Evolutionary conservation across 768 basidiomycete species (phyloP).

Genomic region (Gymnopilus junonius): DNA sequence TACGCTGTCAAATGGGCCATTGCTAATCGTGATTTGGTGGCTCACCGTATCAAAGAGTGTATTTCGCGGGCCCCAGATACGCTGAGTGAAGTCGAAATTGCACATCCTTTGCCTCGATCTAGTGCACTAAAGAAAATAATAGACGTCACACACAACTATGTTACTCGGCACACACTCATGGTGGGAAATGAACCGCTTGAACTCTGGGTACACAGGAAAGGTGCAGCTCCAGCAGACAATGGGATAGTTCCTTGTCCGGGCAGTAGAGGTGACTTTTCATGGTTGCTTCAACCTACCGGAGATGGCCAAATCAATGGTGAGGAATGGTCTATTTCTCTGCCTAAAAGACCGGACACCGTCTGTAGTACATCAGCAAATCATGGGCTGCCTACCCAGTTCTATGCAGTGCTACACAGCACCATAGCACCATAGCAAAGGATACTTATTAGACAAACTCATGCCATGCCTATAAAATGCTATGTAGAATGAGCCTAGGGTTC

Average conservation of each 20-base stretch:
- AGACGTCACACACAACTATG: constrained; percentile 44
- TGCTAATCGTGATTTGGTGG: constrained; percentile 43
- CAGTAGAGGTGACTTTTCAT: constrained; percentile 42
- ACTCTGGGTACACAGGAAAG: constrained; percentile 44
- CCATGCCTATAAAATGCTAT: too few species aligned
- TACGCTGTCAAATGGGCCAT: constrained; percentile 42
- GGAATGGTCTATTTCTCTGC: background rate
- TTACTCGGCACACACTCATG: constrained; percentile 26
- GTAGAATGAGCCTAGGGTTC: too few species aligned
- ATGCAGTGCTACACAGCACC: too few species aligned
- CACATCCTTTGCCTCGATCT: constrained; percentile 1
- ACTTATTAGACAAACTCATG: too few species aligned
- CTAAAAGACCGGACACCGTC: constrained; percentile 18
- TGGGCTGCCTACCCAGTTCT: too few species aligned
- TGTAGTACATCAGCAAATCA: too few species aligned
- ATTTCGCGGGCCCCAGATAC: constrained; percentile 3
- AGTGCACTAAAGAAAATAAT: constrained; percentile 30
- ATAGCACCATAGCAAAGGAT: too few species aligned
- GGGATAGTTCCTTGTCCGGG: constrained; percentile 42
- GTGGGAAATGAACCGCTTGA: constrained; percentile 22
- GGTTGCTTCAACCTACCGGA: constrained; percentile 36
- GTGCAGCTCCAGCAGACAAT: constrained; percentile 40
- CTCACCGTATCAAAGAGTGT: constrained; percentile 38
- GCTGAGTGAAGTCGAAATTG: background rate
- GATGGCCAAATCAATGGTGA: constrained; percentile 40